These are phyloP conservation scores for Podaxis sp. DNA, from an alignment of 768 basidiomycete genomes.

Conservation along the genomic window DNA sequence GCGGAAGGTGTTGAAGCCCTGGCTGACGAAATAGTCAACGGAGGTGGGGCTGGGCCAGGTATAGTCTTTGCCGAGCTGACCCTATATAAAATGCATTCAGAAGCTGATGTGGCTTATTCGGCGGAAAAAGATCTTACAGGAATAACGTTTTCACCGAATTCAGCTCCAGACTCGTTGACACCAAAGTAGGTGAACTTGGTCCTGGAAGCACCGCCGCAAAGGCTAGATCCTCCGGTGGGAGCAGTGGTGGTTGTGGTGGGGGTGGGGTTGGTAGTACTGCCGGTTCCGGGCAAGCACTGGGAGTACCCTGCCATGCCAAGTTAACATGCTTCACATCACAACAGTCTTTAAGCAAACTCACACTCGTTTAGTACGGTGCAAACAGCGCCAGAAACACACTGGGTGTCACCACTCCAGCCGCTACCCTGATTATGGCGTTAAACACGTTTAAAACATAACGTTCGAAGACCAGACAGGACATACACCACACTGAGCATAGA, in stretches of 20 bases:
- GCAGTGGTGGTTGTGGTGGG: conserved; percentile 12
- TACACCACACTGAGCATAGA: conserved; percentile 51
- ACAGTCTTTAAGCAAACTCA: conserved; percentile 22
- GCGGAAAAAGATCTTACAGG: conserved; percentile 38
- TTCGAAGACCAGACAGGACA: conserved; percentile 14
- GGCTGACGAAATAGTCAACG: conserved; percentile 51
- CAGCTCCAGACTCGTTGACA: conserved; percentile 62
- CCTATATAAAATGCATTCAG: conserved; percentile 21
- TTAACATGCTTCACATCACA: neutral
- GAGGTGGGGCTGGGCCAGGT: conserved; percentile 47
- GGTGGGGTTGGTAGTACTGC: conserved; percentile 21
- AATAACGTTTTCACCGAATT: conserved; percentile 50
- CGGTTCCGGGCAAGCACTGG: conserved; percentile 40
- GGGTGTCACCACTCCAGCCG: conserved; percentile 39
- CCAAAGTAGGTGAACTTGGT: conserved; percentile 66
- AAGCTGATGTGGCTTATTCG: neutral
- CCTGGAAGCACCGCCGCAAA: conserved; percentile 16
- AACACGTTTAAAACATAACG: neutral
- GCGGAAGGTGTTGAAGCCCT: conserved; percentile 65
- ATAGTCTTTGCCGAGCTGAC: conserved; percentile 42
- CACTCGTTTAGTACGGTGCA: conserved; percentile 42
- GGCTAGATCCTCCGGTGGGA: neutral
- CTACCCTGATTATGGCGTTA: conserved; percentile 30
- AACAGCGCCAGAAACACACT: conserved; percentile 39
- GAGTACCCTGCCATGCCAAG: conserved; percentile 36